Conservation (phyloP, 306 rosid genomes). For the Calophaca sinica region DNA sequence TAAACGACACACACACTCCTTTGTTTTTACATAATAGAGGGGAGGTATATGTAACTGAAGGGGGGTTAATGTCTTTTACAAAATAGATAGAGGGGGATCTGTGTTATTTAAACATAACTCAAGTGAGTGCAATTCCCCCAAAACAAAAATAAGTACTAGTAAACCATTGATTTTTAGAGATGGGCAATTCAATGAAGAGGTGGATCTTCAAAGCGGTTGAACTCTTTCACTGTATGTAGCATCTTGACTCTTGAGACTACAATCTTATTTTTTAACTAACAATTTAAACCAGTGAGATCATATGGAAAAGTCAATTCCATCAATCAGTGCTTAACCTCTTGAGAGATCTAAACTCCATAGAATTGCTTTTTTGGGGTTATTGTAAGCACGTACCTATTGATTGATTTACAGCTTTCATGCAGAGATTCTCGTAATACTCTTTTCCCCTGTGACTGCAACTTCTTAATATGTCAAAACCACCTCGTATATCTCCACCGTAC, state of each 20-base stretch:
- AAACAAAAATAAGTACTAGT: conserved; percentile 13
- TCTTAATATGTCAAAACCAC: conserved; percentile 78
- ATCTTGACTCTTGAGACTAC: conserved; percentile 15
- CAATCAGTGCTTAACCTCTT: conserved; percentile 33
- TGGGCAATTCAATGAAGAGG: conserved; percentile 4
- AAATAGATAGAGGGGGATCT: no score
- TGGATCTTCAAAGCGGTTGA: conserved; percentile 25
- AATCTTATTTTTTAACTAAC: conserved; percentile 2
- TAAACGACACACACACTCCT: no score
- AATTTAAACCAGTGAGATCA: conserved; percentile 27
- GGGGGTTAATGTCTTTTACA: no score
- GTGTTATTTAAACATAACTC: no score
- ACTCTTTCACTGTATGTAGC: neutral
- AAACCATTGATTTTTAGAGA: neutral
- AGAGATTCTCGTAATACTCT: conserved; percentile 92
- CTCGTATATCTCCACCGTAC: conserved; percentile 59
- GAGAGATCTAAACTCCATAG: conserved; percentile 21
- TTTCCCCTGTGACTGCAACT: conserved; percentile 84
- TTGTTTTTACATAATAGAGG: no score
- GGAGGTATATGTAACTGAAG: no score
- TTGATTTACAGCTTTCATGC: conserved; percentile 99
- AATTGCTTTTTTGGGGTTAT: no score
- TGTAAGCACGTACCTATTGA: conserved; percentile 82
- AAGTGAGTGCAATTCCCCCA: no score
- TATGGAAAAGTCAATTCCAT: conserved; percentile 17